A percentile compares a stretch with the other conserved stretches of the same genome.
These are phyloP conservation scores for Heracleum sosnowskyi DNA, from an alignment of 129 eudicot species.

Conservation along the genomic window DNA sequence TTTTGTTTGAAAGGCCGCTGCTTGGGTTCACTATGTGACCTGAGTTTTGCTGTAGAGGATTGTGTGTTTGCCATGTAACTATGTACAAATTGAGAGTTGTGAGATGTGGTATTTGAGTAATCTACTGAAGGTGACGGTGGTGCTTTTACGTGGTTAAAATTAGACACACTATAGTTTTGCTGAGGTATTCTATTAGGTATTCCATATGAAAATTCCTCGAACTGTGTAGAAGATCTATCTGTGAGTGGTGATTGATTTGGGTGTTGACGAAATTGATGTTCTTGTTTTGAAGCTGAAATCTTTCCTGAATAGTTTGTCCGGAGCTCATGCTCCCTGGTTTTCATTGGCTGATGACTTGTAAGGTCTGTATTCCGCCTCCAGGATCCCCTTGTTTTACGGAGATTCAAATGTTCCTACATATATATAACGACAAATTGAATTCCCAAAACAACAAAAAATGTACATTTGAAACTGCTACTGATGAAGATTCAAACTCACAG, in stretches of 20 bases:
- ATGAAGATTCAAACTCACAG: constrained; percentile 12
- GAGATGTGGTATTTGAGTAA: not conserved
- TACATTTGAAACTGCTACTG: not conserved
- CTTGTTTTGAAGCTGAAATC: constrained; percentile 18
- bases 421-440: not conserved
- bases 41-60: constrained; percentile 59
- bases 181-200: constrained; percentile 4
- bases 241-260: constrained; percentile 25
- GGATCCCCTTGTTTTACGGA: constrained; percentile 15
- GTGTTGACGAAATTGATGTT: constrained; percentile 9
- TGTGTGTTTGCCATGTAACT: constrained; percentile 60
- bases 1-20: constrained; percentile 44
- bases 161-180: not conserved
- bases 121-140: not conserved
- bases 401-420: constrained; percentile 20
- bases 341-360: constrained; percentile 19
- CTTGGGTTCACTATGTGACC: constrained; percentile 67
- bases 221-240: constrained; percentile 21
- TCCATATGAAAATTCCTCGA: constrained; percentile 16
- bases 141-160: not conserved
- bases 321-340: constrained; percentile 9
- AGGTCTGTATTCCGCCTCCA: constrained; percentile 22
- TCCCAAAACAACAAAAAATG: not conserved
- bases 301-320: constrained; percentile 1
- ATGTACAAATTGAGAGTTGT: constrained; percentile 22